Evolutionary conservation across 2,329 filamentous ascomycete species (phyloP), one percentile per base, ranked within the genome.

Genomic region (Ambrosiella beaveri): DNA sequence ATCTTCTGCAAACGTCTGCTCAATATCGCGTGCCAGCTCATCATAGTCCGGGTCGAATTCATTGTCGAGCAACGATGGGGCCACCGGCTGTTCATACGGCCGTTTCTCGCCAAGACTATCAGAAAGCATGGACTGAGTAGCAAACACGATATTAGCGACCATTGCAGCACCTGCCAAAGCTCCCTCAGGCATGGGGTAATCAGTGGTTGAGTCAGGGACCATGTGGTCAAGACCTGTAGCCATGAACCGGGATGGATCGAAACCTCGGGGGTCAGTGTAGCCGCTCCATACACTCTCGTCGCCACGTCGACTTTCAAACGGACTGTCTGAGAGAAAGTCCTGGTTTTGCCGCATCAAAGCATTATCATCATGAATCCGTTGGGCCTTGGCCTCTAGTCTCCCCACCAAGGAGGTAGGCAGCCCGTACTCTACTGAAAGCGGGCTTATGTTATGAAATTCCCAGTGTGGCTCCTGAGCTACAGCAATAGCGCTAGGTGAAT

Each of bases 121-220:
- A 7, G 59, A 60, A 6, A 60, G 56, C 56, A 60, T 57, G 1
- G 59, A 58, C 49, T 51, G 41, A 8, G 59, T 60, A n/a, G 59
- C 55, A 45, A 58, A 58, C 15, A 59, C 59, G 19, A 58, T 53
- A 54, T 53, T 58, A 38, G 53, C 59, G 13, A 61, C 59, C 47
- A 61, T 57, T 13, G 59, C 57, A 39, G 59, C 59, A 40, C 59
- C 49, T 35, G 59, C 59, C 11, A 61, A 19, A 17, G 53, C 27
- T 17, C 53, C 59, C 13, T 40, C 36, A 6, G 55, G 13, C 37
- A 54, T 15, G 7, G 17, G 15, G 13, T 35, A 17, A 19, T 19
- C 35, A 3, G 40, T 37, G 17, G 11, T 12, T 8, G 8, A 3
- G 27, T 27, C 27, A 27, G 27, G 27, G 27, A 27, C 27, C 27